Evolutionary conservation across 2,329 filamentous ascomycete species (phyloP), one percentile per base, ranked within the genome.

Genomic region (Lecanicillium sp.): DNA sequence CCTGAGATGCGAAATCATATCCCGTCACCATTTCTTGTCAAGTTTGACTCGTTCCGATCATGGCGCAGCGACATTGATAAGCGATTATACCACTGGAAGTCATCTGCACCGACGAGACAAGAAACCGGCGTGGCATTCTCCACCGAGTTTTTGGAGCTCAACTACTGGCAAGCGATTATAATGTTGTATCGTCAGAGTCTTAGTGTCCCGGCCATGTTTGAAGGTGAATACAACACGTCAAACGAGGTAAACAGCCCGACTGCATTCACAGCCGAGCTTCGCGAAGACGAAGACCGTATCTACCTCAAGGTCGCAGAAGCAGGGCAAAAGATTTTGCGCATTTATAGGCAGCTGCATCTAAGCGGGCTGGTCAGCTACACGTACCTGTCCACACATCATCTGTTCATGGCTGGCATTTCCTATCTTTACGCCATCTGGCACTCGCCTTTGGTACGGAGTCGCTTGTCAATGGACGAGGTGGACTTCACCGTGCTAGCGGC

Each of bases 371-470:
- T 97, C 47, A 97, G 95, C 66, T 95, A 96, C 63, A 97, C 91
- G 0, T 97, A 94, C 65, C 71, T 97, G 46, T 90, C 93, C 2
- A 96, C 93, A 0, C 91, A 97, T 63, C 90, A 97, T 66, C 75
- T 97, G 6, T 97, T 97, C 69, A 96, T 95, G 87, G 91, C 91
- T 23, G 91, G 90, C 68, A 84, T 97, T 51, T 95, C 91, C 20
- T 97, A 96, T 65, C 75, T 97, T 2, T 97, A 96, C 66, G 90
- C 93, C 17, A 93, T 97, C 50, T 97, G 91, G 91, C 91, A 97
- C 67, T 96, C 91, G 10, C 83, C 88, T 5, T 78, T 88, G 46
- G 91, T 97, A 42, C 81, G 91, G 58, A 90, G 86, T 63, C 83
- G 87, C 49, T 71, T 97, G 66, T 87, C 86, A 7, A 86, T 95